Percentiles rank a stretch among this genome's conserved stretches.
Conservation (phyloP, 345 rosid genomes). For the Citrus maxima region DNA sequence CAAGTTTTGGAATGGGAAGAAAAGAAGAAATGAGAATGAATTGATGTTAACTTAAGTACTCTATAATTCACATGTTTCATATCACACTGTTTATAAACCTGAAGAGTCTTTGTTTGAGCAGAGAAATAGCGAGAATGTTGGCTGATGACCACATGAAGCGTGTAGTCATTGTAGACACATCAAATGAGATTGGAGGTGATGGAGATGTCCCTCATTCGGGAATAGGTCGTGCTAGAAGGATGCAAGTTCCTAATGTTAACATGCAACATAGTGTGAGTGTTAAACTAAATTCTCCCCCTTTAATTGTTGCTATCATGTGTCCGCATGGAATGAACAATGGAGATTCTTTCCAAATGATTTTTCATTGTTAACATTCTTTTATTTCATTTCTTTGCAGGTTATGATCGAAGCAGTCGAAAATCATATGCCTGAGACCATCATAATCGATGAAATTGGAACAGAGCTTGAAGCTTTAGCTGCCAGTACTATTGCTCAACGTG, state of each 20-base stretch:
- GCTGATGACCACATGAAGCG: conserved; percentile 91
- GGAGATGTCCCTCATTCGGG: conserved; percentile 96
- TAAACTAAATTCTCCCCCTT: neutral
- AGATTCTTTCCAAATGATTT: neutral
- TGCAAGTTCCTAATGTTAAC: conserved; percentile 97
- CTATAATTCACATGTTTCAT: neutral
- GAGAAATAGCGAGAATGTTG: conserved; percentile 89
- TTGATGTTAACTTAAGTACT: neutral
- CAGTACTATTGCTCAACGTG: conserved; percentile 95
- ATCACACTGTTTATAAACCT: conserved; percentile 7
- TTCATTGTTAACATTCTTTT: neutral
- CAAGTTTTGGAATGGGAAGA: neutral
- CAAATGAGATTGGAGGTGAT: conserved; percentile 96
- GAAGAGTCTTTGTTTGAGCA: conserved; percentile 22
- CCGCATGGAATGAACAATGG: neutral
- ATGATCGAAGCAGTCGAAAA: conserved; percentile 99
- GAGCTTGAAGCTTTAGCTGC: conserved; percentile 98
- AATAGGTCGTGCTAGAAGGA: conserved; percentile 91
- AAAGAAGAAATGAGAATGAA: neutral
- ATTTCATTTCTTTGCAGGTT: conserved; percentile 43
- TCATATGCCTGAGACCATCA: conserved; percentile 94
- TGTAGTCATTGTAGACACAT: conserved; percentile 82
- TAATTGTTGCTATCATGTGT: neutral
- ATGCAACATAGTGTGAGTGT: conserved; percentile 81
- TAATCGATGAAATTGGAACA: conserved; percentile 94